A percentile compares a stretch with the other conserved stretches of the same genome.
These are phyloP conservation scores for Onygenales sp. DNA, from an alignment of 2,329 filamentous ascomycete species.

Conservation along the genomic window DNA sequence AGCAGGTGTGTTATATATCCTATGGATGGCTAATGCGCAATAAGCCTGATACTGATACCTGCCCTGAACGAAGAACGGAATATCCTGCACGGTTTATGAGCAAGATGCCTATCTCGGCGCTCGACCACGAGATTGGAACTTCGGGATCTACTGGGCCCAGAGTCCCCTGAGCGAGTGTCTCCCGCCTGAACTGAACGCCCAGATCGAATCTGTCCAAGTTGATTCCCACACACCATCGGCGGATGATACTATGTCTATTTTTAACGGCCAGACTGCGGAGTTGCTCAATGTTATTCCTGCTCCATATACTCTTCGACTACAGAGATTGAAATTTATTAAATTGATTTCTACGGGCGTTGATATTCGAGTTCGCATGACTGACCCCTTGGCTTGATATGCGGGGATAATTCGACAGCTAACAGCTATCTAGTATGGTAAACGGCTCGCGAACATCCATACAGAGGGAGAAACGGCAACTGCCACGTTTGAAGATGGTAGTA, in stretches of 20 bases:
- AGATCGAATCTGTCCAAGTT: slow-evolving; percentile 17
- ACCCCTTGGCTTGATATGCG: slow-evolving; percentile 1
- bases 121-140: slow-evolving; percentile 24
- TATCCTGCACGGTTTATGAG: slow-evolving; percentile 23
- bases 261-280: slow-evolving; percentile 18
- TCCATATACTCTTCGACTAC: slow-evolving; percentile 19
- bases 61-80: slow-evolving; percentile 7
- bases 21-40: not conserved
- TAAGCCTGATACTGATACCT: too few relatives aligned
- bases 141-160: slow-evolving; percentile 26
- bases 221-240: slow-evolving; percentile 16
- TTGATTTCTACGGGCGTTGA: slow-evolving; percentile 19
- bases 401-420: not conserved
- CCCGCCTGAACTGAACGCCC: slow-evolving; percentile 14
- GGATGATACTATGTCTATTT: slow-evolving; percentile 16
- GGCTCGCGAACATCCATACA: slow-evolving; percentile 3
- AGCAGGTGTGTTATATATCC: slow-evolving; percentile 4
- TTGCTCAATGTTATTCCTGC: slow-evolving; percentile 16
- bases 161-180: slow-evolving; percentile 21
- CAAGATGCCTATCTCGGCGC: slow-evolving; percentile 17
- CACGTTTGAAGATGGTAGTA: slow-evolving; percentile 7
- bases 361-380: slow-evolving; percentile 14
- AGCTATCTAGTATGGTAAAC: slow-evolving; percentile 7
- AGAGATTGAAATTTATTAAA: slow-evolving; percentile 19
- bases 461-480: slow-evolving; percentile 4